phyloP scores from a whole-genome alignment of 2,329 filamentous ascomycete genomes.

The Sclerotinia borealis region DNA sequence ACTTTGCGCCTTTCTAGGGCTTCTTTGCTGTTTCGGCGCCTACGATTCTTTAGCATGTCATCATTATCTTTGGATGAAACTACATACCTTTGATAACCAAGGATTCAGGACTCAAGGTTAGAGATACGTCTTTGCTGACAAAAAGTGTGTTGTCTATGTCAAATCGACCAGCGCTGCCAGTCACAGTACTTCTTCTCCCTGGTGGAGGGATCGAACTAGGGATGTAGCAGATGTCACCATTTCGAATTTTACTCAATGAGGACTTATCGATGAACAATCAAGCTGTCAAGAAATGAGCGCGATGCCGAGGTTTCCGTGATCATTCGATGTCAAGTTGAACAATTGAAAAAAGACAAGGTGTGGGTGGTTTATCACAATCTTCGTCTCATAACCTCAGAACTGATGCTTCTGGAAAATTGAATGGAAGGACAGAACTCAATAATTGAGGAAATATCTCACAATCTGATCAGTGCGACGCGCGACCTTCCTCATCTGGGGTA shows the following conservation, averaged over 20 bases:
- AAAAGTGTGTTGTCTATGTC: conserved; percentile 5
- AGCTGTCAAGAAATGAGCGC: background rate
- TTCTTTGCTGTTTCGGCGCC: background rate
- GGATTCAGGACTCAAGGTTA: conserved; percentile 3
- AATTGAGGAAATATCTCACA: background rate
- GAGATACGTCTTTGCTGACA: conserved; percentile 2
- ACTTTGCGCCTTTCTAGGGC: background rate
- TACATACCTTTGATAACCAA: conserved; percentile 4
- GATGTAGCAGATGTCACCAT: conserved; percentile 2
- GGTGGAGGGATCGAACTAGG: background rate
- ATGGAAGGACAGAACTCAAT: background rate
- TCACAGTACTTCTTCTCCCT: background rate
- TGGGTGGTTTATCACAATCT: background rate
- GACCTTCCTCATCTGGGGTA: conserved; percentile 2
- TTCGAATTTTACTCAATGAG: background rate
- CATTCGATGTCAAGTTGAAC: background rate
- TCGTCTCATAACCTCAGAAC: background rate
- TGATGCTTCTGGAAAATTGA: background rate
- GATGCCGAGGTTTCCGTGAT: conserved; percentile 8
- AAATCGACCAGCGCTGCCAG: background rate
- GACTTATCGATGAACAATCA: background rate
- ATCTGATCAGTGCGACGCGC: background rate
- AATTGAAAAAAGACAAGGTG: background rate
- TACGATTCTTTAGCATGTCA: background rate
- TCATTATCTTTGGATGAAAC: background rate